Base-by-base conservation (phyloP, 192 early-diverging fungal genomes). In the Coemansia sp. region DNA sequence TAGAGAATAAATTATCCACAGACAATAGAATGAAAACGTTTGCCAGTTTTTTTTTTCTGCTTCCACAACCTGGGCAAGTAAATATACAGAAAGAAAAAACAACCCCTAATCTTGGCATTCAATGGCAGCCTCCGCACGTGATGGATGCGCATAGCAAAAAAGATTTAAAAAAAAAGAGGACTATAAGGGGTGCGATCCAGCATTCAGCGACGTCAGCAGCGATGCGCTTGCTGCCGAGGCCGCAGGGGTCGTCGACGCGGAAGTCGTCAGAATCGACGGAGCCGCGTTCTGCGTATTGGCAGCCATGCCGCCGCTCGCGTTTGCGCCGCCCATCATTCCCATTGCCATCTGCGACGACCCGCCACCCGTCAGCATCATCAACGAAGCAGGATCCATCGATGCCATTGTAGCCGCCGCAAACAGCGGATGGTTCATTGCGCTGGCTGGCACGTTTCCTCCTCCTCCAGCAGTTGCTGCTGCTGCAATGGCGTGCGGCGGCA, bases 161-260 rank as follows among this genome's bases (percentile, higher is more conserved):
- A 57, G 22, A 46, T 11, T 62, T 9, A 35, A 7, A 52, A 59
- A 10, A 3, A 35, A 52, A 33, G 3, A 29, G 1, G 29, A 19
- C 35, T 58, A 79, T 11, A 69, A 59, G 0, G 67, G 71, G 41
- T 79, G 76, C 33, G 76, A 79, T 19, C 66, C 63, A 2, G 71
- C 67, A 29, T 73, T 79, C 5, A 73, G 50, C 2, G 70, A 63
- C 0, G 70, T 63, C 60, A 73, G 56, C 42, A 69, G 53, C 59
- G 62, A 68, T 11, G 73, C 41, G 56, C 63, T 65, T 29, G 49
- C 2, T 22, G 23, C 22, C 9, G 20, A 22, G 10, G 49, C 22
- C 4, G 49, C 23, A 23, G 61, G 58, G 23, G 67, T 14, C 10
- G 67, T 9, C n/a, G 45, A 48, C 4, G 45, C 45, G 3, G 14